These are phyloP conservation scores for Venturia aucupariae DNA, from an alignment of 2,329 filamentous ascomycete genomes.

Conservation along the genomic window DNA sequence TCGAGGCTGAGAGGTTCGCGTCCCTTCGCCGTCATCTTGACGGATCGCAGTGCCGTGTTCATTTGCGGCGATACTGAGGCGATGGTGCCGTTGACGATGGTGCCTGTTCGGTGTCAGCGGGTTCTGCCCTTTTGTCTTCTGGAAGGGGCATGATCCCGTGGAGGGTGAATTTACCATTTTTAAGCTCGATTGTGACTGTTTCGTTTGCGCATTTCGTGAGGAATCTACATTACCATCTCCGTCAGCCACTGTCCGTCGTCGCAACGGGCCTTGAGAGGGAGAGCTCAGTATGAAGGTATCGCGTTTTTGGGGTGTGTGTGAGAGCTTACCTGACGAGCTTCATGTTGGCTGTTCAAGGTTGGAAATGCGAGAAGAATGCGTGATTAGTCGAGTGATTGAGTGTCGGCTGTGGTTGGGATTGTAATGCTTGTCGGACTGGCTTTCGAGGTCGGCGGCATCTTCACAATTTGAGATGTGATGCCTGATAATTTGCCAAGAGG, in stretches of 20 bases:
- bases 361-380: not conserved
- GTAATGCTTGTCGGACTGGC: not conserved
- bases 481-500: not conserved
- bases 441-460: not conserved
- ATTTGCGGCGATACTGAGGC: constrained; percentile 95
- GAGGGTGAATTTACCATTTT: constrained; percentile 64
- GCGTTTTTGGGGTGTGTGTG: constrained; percentile 25
- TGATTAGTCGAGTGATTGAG: not conserved
- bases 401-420: not conserved
- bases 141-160: not conserved
- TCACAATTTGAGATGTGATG: not conserved
- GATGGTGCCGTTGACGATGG: constrained; percentile 93
- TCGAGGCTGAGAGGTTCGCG: constrained; percentile 84
- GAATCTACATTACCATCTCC: constrained; percentile 53
- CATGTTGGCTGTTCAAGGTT: constrained; percentile 49
- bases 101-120: constrained; percentile 48
- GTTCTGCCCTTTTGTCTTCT: not conserved
- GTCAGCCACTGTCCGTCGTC: constrained; percentile 18
- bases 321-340: constrained; percentile 85
- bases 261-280: constrained; percentile 30
- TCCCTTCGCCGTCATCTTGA: constrained; percentile 90
- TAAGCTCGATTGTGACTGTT: constrained; percentile 95
- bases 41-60: constrained; percentile 91
- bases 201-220: constrained; percentile 99
- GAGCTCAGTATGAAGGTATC: constrained; percentile 33